phyloP scores from a whole-genome alignment of 1,284 basidiomycete species.

The Fomitopsis schrenkii region DNA sequence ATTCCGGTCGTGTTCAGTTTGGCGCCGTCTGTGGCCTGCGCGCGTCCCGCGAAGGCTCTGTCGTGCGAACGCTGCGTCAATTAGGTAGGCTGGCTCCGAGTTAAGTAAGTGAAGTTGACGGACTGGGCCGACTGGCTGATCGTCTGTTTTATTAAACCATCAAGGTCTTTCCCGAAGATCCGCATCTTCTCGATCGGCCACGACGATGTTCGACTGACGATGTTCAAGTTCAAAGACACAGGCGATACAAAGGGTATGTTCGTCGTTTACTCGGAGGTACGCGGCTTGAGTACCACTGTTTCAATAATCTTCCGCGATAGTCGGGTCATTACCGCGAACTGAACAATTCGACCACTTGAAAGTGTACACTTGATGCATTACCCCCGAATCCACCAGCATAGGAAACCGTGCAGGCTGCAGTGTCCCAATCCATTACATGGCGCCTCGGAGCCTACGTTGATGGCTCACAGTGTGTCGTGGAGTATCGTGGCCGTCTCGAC shows the following conservation, averaged over 20 bases:
- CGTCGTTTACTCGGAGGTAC: too few species aligned
- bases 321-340: too few species aligned
- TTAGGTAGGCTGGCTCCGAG: neutral
- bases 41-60: neutral
- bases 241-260: too few species aligned
- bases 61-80: neutral
- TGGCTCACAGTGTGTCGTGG: neutral
- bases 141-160: neutral
- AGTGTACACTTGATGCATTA: too few species aligned
- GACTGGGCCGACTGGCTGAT: neutral
- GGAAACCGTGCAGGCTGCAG: too few species aligned
- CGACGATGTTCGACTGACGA: neutral
- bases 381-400: too few species aligned
- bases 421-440: neutral
- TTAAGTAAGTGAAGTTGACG: neutral
- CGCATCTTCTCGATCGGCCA: neutral
- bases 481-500: neutral
- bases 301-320: too few species aligned
- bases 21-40: neutral
- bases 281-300: too few species aligned
- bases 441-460: neutral
- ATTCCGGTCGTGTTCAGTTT: neutral
- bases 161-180: neutral
- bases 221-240: too few species aligned
- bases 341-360: too few species aligned